Evolutionary conservation across 257 asterid species (phyloP).

Genomic region (Solanum etuberosum): DNA sequence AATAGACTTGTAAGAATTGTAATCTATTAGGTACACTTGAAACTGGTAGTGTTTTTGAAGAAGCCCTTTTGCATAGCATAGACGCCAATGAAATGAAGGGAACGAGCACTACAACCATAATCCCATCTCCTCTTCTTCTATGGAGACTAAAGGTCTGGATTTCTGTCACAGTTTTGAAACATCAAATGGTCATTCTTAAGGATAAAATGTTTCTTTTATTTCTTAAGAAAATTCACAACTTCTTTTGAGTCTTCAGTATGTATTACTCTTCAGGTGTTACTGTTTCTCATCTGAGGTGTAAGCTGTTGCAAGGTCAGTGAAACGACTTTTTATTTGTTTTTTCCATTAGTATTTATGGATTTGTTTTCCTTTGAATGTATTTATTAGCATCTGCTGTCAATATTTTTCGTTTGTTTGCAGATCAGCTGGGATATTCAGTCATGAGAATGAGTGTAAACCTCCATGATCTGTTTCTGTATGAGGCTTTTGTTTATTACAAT

Average conservation of each 20-base stretch:
- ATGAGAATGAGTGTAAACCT: conserved; percentile 94
- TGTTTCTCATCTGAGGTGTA: conserved; percentile 76
- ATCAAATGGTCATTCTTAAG: neutral
- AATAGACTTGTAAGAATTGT: neutral
- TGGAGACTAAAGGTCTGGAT: conserved; percentile 61
- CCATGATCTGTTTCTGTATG: conserved; percentile 78
- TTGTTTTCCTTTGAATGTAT: neutral
- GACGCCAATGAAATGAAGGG: conserved; percentile 73
- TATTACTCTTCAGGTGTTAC: conserved; percentile 44
- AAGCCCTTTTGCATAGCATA: conserved; percentile 28
- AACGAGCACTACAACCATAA: conserved; percentile 40
- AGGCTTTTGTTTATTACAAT: conserved; percentile 94
- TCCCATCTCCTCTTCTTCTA: no score
- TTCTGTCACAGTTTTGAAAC: neutral
- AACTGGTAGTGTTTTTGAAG: conserved; percentile 44
- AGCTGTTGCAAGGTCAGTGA: conserved; percentile 81
- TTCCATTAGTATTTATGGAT: no score
- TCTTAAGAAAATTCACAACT: neutral
- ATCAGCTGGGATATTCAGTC: conserved; percentile 96
- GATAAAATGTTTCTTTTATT: no score
- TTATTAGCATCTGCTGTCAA: neutral
- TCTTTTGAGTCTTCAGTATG: neutral
- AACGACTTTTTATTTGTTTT: neutral
- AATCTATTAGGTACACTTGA: conserved; percentile 32
- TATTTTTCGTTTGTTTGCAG: conserved; percentile 27